Evolutionary conservation across 2,329 filamentous ascomycete species (phyloP).

Genomic region (Fusarium duplospermum): DNA sequence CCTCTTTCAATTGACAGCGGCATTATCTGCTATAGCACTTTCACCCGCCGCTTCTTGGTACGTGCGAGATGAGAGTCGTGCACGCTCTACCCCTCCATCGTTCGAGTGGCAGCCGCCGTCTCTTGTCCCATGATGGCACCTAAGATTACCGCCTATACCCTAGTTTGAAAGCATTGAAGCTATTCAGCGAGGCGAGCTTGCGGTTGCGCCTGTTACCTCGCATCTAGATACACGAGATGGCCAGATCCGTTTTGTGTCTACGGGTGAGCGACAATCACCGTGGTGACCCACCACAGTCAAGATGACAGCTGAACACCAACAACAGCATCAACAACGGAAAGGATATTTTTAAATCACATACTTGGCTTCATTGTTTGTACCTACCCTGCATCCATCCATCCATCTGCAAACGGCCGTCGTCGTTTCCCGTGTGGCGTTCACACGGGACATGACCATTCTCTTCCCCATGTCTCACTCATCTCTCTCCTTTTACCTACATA

Average conservation of each 20-base stretch:
- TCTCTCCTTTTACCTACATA: not conserved
- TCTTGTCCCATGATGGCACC: constrained; percentile 31
- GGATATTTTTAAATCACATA: not conserved
- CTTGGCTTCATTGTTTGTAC: not conserved
- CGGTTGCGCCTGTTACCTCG: constrained; percentile 6
- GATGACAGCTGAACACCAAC: not conserved
- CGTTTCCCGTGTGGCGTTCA: constrained; percentile 18
- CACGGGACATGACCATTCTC: not conserved
- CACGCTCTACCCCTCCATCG: constrained; percentile 15
- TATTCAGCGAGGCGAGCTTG: constrained; percentile 11
- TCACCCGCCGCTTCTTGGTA: not conserved
- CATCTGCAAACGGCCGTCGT: not conserved
- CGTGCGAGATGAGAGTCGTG: constrained; percentile 17
- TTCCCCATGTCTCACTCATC: not conserved
- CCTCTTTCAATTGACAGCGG: not conserved
- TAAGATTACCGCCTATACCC: constrained; percentile 27
- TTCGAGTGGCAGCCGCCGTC: constrained; percentile 17
- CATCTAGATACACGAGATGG: constrained; percentile 1
- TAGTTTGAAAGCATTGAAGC: constrained; percentile 9
- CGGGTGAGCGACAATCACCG: constrained; percentile 5
- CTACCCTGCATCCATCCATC: not conserved
- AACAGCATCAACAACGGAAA: not conserved
- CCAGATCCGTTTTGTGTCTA: not conserved
- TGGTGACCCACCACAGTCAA: not conserved
- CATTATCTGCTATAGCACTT: constrained; percentile 15